Evolutionary conservation across 495 filamentous ascomycete species (phyloP), one percentile per base, ranked within the genome.

Genomic region (Gamarada debralockiae): DNA sequence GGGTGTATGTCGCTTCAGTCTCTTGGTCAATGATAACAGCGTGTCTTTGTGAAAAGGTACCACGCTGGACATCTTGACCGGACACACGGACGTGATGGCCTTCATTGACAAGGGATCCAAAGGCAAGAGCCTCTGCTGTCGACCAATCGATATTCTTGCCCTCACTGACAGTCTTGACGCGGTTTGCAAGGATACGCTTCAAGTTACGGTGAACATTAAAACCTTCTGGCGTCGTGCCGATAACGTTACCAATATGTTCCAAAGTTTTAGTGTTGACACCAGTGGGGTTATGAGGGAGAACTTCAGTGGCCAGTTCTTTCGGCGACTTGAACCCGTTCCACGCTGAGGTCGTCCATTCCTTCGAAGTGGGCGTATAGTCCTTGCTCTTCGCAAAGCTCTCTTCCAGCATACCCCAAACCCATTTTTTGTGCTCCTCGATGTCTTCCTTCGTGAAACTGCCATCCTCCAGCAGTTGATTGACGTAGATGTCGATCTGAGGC

Each of bases 301-400:
- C 85, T 75, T 98, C 93, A 15, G 85, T 91, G 36, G 92, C 92
- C 48, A 98, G 73, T 73, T 98, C 93, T 74, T 97, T 98, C 62
- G 93, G 93, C 25, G 90, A 93, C 78, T 97, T 97, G 82, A 98
- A 98, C 31, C 79, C 92, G 72, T 98, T 95, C 93, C 93, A 98
- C 50, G 93, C 95, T 45, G 90, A 95, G 5, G 93, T 96, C 57
- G 96, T 82, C 93, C 93, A 98, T 71, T 98, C 93, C 72, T 96
- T 96, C 52, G 92, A 83, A 36, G 86, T 92, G 18, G 93, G 90
- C 72, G 95, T 87, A 69, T 98, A 98, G 65, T 98, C 92, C 73
- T 90, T 97, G 72, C 90, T 95, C 67, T 92, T 87, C 57, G 90
- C 79, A 70, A 97, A 98, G 75, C 90, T 96, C 66, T 96, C 91